Evolutionary conservation across 2,329 filamentous ascomycete species (phyloP).

Genomic region (Pseudocercospora pini-densiflorae): DNA sequence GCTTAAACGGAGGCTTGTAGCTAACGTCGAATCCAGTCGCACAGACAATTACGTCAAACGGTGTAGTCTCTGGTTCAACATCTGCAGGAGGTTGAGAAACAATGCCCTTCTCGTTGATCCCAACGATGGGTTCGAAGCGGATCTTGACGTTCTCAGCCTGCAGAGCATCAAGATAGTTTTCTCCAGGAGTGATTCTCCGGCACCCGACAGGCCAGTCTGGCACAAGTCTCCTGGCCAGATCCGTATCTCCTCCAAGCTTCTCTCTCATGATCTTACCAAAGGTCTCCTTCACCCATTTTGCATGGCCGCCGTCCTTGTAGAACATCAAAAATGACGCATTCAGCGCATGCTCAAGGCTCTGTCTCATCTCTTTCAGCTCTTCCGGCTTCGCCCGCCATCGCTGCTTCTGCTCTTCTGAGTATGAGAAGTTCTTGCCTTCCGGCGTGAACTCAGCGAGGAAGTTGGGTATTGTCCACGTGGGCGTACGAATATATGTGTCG

Average conservation of each 20-base stretch:
- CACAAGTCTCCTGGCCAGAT: conserved; percentile 14
- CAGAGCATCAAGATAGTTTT: conserved; percentile 22
- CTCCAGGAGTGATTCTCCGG: conserved; percentile 21
- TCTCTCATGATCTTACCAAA: conserved; percentile 16
- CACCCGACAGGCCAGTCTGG: conserved; percentile 25
- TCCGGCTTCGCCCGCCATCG: conserved; percentile 17
- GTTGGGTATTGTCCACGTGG: conserved; percentile 28
- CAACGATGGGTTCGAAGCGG: conserved; percentile 16
- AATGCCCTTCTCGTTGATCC: conserved; percentile 18
- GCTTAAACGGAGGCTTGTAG: conserved; percentile 38
- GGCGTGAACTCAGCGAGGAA: conserved; percentile 15
- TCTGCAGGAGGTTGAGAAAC: conserved; percentile 13
- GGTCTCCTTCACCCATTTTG: neutral
- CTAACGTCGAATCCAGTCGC: conserved; percentile 47
- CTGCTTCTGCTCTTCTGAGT: conserved; percentile 18
- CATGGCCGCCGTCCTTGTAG: conserved; percentile 10
- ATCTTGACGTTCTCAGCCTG: conserved; percentile 17
- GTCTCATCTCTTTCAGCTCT: conserved; percentile 17
- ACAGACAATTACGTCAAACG: conserved; percentile 53
- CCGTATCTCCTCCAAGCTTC: conserved; percentile 15
- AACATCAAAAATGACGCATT: conserved; percentile 19
- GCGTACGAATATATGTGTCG: conserved; percentile 51
- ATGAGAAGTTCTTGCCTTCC: conserved; percentile 16
- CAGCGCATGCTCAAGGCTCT: conserved; percentile 18
- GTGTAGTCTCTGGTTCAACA: conserved; percentile 26